Percentiles rank a stretch among this genome's conserved stretches.
Evolutionary conservation across 164 flowering plant species (phyloP).

Genomic region (Chloranthus sessilifolius): DNA sequence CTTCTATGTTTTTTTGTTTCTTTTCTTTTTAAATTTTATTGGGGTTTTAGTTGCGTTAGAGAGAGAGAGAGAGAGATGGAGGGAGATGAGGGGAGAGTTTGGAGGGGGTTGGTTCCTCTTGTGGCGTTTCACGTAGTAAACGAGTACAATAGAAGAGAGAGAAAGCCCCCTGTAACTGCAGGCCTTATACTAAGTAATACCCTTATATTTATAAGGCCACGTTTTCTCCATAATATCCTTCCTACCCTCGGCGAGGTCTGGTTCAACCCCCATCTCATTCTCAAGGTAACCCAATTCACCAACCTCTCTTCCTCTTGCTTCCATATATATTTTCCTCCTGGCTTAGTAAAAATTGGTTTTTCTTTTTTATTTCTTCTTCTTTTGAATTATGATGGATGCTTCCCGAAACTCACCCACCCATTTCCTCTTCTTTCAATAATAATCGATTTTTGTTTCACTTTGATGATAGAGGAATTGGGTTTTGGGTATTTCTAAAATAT

Average conservation of each 20-base stretch:
- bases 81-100: conserved; percentile 14
- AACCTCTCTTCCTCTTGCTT: neutral
- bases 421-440: neutral
- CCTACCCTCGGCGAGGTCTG: conserved; percentile 67
- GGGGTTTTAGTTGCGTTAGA: no score
- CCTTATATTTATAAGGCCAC: conserved; percentile 59
- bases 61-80: neutral
- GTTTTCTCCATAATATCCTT: conserved; percentile 38
- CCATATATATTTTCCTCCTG: neutral
- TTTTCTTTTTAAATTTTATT: no score
- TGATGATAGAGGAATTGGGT: neutral
- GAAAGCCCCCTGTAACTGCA: conserved; percentile 88
- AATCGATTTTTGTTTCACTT: neutral
- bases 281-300: conserved; percentile 35
- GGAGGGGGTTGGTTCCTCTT: conserved; percentile 56
- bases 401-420: neutral
- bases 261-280: conserved; percentile 78
- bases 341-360: neutral
- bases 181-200: conserved; percentile 70
- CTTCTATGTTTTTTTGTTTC: no score
- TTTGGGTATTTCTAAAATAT: no score
- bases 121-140: conserved; percentile 54
- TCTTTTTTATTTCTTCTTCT: neutral
- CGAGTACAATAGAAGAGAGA: conserved; percentile 50
- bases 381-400: neutral